Conservation (phyloP, 2,329 filamentous ascomycete species). For the Fusarium guadeloupense region DNA sequence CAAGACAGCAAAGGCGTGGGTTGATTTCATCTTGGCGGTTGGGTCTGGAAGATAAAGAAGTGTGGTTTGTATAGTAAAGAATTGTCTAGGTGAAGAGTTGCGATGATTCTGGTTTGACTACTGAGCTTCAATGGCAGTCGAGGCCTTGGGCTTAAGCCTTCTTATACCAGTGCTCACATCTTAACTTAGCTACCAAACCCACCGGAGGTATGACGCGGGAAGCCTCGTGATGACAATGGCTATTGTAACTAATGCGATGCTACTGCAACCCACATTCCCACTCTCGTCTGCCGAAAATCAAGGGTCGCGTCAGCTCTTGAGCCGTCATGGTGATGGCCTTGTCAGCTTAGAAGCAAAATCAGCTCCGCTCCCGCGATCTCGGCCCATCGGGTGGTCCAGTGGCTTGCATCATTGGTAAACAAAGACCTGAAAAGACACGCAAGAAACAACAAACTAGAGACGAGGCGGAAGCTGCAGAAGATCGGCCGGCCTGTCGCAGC, state of each 20-base stretch:
- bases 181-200: background rate
- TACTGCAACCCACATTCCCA: constrained; percentile 19
- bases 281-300: constrained; percentile 10
- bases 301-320: constrained; percentile 16
- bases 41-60: background rate
- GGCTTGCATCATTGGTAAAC: constrained; percentile 28
- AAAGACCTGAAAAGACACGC: background rate
- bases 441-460: background rate
- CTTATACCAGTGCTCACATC: constrained; percentile 18
- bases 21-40: constrained; percentile 32
- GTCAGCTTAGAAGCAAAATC: constrained; percentile 6
- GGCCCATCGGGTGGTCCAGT: constrained; percentile 18
- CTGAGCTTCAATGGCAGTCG: constrained; percentile 5
- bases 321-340: constrained; percentile 19
- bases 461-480: background rate
- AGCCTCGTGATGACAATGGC: constrained; percentile 25
- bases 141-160: constrained; percentile 10
- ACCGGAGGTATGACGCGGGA: constrained; percentile 23
- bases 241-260: constrained; percentile 22
- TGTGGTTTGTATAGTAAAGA: background rate
- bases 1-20: constrained; percentile 10
- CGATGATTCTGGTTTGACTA: background rate
- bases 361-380: constrained; percentile 15
- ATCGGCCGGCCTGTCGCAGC: background rate
- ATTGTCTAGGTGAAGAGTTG: background rate